These are phyloP conservation scores for Hypsizygus marmoreus DNA, from an alignment of 768 basidiomycete genomes.

Conservation along the genomic window DNA sequence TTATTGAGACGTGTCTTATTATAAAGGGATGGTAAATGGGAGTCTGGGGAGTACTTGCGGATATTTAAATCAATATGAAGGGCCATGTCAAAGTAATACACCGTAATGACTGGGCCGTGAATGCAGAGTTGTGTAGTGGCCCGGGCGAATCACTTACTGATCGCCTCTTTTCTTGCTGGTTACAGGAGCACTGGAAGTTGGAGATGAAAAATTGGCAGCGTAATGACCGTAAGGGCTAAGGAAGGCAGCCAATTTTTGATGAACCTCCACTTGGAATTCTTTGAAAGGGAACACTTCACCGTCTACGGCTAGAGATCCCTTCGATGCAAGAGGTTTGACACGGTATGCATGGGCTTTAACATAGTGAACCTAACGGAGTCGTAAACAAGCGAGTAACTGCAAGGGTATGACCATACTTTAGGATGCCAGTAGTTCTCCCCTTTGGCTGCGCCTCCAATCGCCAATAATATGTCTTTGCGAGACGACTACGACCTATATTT, in stretches of 20 bases:
- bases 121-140: too few species aligned
- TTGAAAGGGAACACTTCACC: conserved; percentile 78
- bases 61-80: too few species aligned
- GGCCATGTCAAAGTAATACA: too few species aligned
- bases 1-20: too few species aligned
- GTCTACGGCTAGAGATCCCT: conserved; percentile 69
- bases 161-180: conserved; percentile 4
- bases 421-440: conserved; percentile 66
- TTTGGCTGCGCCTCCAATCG: conserved; percentile 60
- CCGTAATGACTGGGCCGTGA: too few species aligned
- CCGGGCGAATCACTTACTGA: too few species aligned
- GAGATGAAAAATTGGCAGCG: conserved; percentile 50
- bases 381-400: conserved; percentile 9
- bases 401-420: conserved; percentile 41
- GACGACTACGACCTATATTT: conserved; percentile 41
- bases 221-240: conserved; percentile 66
- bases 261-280: conserved; percentile 77
- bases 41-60: not conserved
- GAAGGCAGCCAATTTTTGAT: conserved; percentile 64
- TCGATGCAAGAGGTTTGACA: conserved; percentile 55
- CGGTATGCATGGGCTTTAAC: conserved; percentile 76
- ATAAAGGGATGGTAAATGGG: too few species aligned
- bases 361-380: conserved; percentile 56
- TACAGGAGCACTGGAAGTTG: not conserved
- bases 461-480: conserved; percentile 51